Conservation (phyloP, 495 filamentous ascomycete genomes). For the Talaromyces proteolyticus region DNA sequence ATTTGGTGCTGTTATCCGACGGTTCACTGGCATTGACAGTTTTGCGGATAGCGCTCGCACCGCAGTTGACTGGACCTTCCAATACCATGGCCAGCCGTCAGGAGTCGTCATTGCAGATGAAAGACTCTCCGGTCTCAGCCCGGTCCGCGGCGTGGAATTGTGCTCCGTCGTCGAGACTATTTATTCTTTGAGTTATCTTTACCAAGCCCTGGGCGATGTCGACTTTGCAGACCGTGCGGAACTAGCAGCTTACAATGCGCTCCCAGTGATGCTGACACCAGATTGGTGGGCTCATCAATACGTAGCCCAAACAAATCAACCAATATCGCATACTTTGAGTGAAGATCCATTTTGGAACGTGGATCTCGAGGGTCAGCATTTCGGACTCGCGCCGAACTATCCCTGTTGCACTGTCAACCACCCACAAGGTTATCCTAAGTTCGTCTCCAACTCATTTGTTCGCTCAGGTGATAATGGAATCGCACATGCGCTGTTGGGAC, state of each 20-base stretch:
- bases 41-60: conserved; percentile 29
- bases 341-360: conserved; percentile 47
- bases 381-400: conserved; percentile 29
- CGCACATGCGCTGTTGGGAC: conserved; percentile 9
- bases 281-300: conserved; percentile 62
- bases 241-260: conserved; percentile 52
- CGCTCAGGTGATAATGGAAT: conserved; percentile 14
- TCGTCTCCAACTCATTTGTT: conserved; percentile 34
- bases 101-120: conserved; percentile 35
- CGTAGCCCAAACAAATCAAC: conserved; percentile 51
- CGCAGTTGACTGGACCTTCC: conserved; percentile 36
- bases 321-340: conserved; percentile 36
- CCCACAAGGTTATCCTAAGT: conserved; percentile 56
- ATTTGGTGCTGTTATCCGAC: conserved; percentile 32
- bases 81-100: conserved; percentile 34
- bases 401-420: conserved; percentile 63
- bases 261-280: conserved; percentile 48
- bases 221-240: conserved; percentile 53
- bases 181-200: conserved; percentile 36
- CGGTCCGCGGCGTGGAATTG: conserved; percentile 32
- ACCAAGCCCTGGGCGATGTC: conserved; percentile 35
- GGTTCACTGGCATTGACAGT: conserved; percentile 32
- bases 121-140: conserved; percentile 20
- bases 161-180: conserved; percentile 38
- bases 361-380: conserved; percentile 11